phyloP scores from a whole-genome alignment of 306 rosid species.

The Lotus japonicus region DNA sequence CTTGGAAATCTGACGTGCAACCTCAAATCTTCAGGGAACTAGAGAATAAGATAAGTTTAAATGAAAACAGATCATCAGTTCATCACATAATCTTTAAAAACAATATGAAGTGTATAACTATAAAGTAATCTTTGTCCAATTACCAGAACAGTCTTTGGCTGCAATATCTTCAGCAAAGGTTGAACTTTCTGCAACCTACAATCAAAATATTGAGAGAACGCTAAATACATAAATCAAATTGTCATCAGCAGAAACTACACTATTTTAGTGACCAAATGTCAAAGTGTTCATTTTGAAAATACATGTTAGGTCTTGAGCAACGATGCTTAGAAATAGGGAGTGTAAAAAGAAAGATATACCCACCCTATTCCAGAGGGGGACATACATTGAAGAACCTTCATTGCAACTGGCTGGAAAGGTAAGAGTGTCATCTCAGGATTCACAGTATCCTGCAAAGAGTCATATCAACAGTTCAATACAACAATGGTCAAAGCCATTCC shows the following conservation, averaged over 20 bases:
- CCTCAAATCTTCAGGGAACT: conserved; percentile 61
- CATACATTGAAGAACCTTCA: conserved; percentile 77
- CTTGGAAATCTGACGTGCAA: conserved; percentile 25
- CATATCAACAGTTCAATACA: neutral
- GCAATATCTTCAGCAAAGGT: conserved; percentile 52
- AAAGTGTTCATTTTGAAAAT: neutral
- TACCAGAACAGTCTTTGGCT: conserved; percentile 67
- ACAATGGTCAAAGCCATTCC: conserved; percentile 1
- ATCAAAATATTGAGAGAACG: neutral
- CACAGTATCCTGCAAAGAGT: conserved; percentile 44
- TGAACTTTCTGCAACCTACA: conserved; percentile 53
- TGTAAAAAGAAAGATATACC: conserved; percentile 2
- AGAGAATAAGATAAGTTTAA: conserved; percentile 7
- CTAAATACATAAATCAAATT: conserved; percentile 1
- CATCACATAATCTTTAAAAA: neutral
- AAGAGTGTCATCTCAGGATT: conserved; percentile 63
- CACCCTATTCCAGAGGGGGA: conserved; percentile 79
- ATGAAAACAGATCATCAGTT: neutral
- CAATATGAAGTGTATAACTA: neutral
- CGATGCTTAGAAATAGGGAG: neutral
- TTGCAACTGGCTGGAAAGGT: conserved; percentile 72
- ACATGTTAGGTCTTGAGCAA: neutral
- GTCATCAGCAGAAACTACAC: neutral
- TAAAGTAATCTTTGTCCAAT: neutral
- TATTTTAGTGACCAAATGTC: neutral